Percentiles rank a stretch among this genome's conserved stretches.
Conservation (phyloP, 2,329 filamentous ascomycete genomes). For the Pseudogymnoascus sp. region DNA sequence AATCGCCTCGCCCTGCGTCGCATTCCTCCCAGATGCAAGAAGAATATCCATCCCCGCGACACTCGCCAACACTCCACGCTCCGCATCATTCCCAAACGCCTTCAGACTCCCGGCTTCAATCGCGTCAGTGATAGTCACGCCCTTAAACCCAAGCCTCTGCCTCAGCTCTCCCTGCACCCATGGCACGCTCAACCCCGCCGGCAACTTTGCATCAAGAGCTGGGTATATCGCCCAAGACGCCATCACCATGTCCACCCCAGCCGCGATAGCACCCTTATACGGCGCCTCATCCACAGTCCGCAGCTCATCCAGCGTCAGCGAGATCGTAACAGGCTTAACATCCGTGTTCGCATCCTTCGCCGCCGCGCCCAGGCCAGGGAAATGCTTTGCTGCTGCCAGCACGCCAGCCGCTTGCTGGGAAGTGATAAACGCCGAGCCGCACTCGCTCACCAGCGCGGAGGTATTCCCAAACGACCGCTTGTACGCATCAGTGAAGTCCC, state of each 20-base stretch:
- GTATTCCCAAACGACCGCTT: constrained; percentile 25
- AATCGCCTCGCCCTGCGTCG: constrained; percentile 21
- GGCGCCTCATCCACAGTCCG: constrained; percentile 22
- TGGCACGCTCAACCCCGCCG: constrained; percentile 22
- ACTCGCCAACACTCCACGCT: constrained; percentile 21
- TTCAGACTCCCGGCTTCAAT: constrained; percentile 23
- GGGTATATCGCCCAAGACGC: constrained; percentile 27
- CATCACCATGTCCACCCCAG: constrained; percentile 27
- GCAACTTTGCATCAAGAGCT: constrained; percentile 21
- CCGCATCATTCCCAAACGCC: constrained; percentile 20
- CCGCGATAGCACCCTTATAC: constrained; percentile 21
- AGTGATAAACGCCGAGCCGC: constrained; percentile 19
- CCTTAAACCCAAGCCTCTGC: constrained; percentile 21
- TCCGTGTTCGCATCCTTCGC: constrained; percentile 23
- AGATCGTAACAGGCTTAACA: constrained; percentile 22
- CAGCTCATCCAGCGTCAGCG: constrained; percentile 19
- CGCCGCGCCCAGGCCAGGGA: constrained; percentile 26
- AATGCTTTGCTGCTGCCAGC: constrained; percentile 26
- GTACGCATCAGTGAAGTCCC: constrained; percentile 16
- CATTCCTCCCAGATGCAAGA: constrained; percentile 23
- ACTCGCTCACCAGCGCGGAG: constrained; percentile 18
- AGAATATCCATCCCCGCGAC: constrained; percentile 27
- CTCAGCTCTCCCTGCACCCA: constrained; percentile 24
- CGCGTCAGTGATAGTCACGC: constrained; percentile 27
- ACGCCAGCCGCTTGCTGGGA: constrained; percentile 20